Percentiles rank a stretch among this genome's conserved stretches.
Conservation (phyloP, 495 filamentous ascomycete species). For the Beverwykella pulmonaria region DNA sequence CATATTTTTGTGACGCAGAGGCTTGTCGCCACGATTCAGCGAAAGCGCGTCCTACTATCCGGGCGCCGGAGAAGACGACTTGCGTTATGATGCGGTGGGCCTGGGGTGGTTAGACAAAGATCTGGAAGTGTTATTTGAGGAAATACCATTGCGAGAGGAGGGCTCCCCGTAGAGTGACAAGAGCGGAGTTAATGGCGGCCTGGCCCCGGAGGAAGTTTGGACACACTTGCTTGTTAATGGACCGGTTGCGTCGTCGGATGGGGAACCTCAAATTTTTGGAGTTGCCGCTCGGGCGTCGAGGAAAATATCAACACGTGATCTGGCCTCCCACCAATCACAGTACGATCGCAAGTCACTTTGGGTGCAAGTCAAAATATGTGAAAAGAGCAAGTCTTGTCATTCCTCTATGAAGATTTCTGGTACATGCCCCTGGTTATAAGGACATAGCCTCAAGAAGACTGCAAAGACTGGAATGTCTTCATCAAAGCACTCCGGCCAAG, state of each 20-base stretch:
- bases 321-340: conserved; percentile 13
- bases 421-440: background rate
- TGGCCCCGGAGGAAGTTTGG: background rate
- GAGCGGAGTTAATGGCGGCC: background rate
- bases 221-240: background rate
- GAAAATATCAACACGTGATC: conserved; percentile 3
- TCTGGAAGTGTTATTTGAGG: background rate
- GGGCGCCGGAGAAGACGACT: conserved; percentile 83
- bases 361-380: background rate
- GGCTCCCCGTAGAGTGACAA: background rate
- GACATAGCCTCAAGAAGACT: background rate
- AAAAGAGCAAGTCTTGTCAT: background rate
- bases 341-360: conserved; percentile 17
- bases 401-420: background rate
- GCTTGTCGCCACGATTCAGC: conserved; percentile 64
- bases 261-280: conserved; percentile 11
- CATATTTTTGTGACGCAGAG: conserved; percentile 76
- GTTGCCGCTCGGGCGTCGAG: conserved; percentile 15
- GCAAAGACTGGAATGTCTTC: background rate
- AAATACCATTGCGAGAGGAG: conserved; percentile 11
- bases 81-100: conserved; percentile 94
- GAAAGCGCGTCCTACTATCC: conserved; percentile 92
- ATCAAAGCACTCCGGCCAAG: background rate
- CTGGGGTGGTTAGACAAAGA: conserved; percentile 51
- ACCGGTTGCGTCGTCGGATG: background rate